Conservation (phyloP, 164 flowering plant species). For the Amborella trichopoda region DNA sequence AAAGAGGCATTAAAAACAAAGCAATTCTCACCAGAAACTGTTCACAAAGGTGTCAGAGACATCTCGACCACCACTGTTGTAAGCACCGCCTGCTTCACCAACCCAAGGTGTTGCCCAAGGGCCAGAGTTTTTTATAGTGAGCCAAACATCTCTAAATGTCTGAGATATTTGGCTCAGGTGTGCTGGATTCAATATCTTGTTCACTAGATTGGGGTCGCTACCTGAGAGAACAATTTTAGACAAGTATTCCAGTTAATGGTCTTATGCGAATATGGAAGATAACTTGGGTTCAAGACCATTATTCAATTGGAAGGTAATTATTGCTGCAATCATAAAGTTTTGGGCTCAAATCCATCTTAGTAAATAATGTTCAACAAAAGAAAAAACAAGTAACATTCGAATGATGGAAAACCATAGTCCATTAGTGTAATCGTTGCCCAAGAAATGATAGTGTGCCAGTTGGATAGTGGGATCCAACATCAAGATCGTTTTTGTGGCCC, state of each 20-base stretch:
- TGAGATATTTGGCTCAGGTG: constrained; percentile 18
- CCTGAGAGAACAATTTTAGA: constrained; percentile 27
- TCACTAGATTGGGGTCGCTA: constrained; percentile 43
- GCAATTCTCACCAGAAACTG: constrained; percentile 80
- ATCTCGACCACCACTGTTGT: constrained; percentile 65
- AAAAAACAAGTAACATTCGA: too few relatives aligned
- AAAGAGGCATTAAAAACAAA: constrained; percentile 2
- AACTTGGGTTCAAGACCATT: background rate
- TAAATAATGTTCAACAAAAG: too few relatives aligned
- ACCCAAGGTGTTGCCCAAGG: constrained; percentile 94
- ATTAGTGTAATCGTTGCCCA: too few relatives aligned
- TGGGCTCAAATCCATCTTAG: too few relatives aligned
- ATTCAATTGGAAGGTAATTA: too few relatives aligned
- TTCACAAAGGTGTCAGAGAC: constrained; percentile 70
- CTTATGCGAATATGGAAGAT: background rate
- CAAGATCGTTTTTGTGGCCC: too few relatives aligned
- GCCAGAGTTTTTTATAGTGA: constrained; percentile 33
- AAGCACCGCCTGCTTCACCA: constrained; percentile 96
- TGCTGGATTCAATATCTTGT: constrained; percentile 48
- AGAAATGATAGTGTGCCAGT: too few relatives aligned
- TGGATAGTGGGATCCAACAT: too few relatives aligned
- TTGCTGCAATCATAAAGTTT: too few relatives aligned
- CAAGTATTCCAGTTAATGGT: background rate
- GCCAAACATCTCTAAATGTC: constrained; percentile 28
- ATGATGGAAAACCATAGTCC: too few relatives aligned